A percentile compares a stretch with the other conserved stretches of the same genome.
Evolutionary conservation across 2,329 filamentous ascomycete genomes (phyloP).

Genomic region (Aspergillus candidus): DNA sequence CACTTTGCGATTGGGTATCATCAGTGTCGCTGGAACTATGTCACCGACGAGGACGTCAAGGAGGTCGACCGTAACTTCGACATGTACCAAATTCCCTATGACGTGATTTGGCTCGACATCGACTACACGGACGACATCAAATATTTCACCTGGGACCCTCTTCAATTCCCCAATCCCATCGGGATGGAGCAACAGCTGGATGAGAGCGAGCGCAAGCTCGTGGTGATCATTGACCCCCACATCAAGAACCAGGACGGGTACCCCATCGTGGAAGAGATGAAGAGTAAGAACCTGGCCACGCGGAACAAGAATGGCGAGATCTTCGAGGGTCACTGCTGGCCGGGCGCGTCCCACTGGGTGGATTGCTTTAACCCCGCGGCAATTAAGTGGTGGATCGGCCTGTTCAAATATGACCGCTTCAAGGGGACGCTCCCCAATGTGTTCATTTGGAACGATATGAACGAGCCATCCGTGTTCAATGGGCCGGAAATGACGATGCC

Average conservation of each 20-base stretch:
- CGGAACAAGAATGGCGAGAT: constrained; percentile 83
- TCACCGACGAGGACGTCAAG: constrained; percentile 92
- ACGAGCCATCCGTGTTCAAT: constrained; percentile 97
- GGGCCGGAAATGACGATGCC: constrained; percentile 98
- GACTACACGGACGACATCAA: constrained; percentile 96
- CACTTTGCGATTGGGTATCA: constrained; percentile 91
- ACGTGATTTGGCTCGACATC: constrained; percentile 98
- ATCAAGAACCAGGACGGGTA: constrained; percentile 90
- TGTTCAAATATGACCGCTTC: constrained; percentile 86
- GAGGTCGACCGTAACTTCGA: constrained; percentile 96
- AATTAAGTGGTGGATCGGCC: constrained; percentile 79
- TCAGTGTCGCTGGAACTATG: constrained; percentile 98
- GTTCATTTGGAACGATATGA: constrained; percentile 99
- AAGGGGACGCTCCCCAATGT: constrained; percentile 80
- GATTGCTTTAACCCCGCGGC: constrained; percentile 94
- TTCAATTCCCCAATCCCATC: constrained; percentile 79
- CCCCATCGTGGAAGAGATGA: constrained; percentile 69
- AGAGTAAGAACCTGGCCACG: constrained; percentile 73
- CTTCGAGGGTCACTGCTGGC: constrained; percentile 99
- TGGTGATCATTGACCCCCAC: constrained; percentile 92
- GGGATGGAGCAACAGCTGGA: constrained; percentile 86
- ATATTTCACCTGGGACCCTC: constrained; percentile 94
- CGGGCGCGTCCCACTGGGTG: constrained; percentile 91
- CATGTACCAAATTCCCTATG: constrained; percentile 90
- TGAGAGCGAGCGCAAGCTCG: constrained; percentile 78